phyloP scores from a whole-genome alignment of 1,284 basidiomycete species.

The Ceratobasidium sp. region DNA sequence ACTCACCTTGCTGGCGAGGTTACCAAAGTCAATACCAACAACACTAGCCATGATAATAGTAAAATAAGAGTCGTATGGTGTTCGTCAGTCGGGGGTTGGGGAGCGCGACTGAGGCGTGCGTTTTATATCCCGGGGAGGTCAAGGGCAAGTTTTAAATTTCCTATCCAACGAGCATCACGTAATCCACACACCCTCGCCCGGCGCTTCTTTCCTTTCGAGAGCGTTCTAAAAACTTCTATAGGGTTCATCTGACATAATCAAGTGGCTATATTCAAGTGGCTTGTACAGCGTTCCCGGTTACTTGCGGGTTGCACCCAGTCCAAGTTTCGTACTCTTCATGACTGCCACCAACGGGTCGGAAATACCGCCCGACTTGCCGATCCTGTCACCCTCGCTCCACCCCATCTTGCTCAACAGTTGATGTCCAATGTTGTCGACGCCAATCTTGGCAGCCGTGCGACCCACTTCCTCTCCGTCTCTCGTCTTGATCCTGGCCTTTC shows the following conservation, averaged over 20 bases:
- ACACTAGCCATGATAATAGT: conserved; percentile 61
- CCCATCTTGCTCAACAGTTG: conserved; percentile 87
- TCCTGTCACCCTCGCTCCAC: conserved; percentile 50
- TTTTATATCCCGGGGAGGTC: conserved; percentile 41
- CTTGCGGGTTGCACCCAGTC: conserved; percentile 48
- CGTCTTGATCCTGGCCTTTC: conserved; percentile 61
- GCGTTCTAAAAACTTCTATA: conserved; percentile 40
- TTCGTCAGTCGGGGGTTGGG: conserved; percentile 25
- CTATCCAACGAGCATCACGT: conserved; percentile 36
- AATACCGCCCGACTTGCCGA: conserved; percentile 49
- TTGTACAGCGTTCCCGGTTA: conserved; percentile 3
- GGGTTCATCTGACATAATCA: conserved; percentile 7
- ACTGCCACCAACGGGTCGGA: conserved; percentile 48
- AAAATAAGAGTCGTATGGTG: conserved; percentile 17
- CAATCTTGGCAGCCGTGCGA: conserved; percentile 79
- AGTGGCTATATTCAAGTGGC: conserved; percentile 25
- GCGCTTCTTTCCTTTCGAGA: conserved; percentile 34
- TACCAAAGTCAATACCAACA: conserved; percentile 93
- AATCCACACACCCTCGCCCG: conserved; percentile 40
- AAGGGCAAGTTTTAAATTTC: conserved; percentile 46
- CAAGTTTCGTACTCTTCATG: conserved; percentile 49
- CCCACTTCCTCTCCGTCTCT: conserved; percentile 83
- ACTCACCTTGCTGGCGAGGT: conserved; percentile 83
- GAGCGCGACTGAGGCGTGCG: conserved; percentile 11
- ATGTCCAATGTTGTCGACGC: conserved; percentile 78